Conservation (phyloP, 139 green algal genomes). For the Chlorella sp. region DNA sequence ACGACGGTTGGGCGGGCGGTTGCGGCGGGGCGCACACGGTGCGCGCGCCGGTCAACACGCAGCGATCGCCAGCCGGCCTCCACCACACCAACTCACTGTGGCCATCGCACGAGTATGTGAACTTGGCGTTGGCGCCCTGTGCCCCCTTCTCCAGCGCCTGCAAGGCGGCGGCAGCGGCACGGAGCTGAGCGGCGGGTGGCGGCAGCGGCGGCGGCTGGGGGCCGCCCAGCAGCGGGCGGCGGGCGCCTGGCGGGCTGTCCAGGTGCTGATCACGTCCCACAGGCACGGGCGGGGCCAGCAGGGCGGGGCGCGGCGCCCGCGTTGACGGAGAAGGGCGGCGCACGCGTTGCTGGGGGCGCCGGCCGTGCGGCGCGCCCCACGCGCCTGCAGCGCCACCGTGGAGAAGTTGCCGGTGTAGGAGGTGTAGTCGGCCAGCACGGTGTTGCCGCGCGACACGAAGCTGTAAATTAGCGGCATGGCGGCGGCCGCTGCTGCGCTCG, state of each 20-base stretch:
- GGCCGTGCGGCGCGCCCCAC: background rate
- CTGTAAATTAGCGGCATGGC: constrained; percentile 89
- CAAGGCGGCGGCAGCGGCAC: background rate
- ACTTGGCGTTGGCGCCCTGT: constrained; percentile 63
- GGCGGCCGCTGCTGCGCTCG: background rate
- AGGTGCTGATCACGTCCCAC: too few species aligned
- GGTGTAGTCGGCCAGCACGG: constrained; percentile 93
- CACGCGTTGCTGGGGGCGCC: background rate
- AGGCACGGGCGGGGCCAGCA: too few species aligned
- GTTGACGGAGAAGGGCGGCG: background rate
- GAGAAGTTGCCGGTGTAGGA: constrained; percentile 93
- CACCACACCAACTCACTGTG: constrained; percentile 36
- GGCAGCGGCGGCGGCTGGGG: background rate
- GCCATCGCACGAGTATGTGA: constrained; percentile 69
- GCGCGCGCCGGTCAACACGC: too few species aligned
- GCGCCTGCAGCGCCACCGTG: constrained; percentile 84
- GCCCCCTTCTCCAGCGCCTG: constrained; percentile 65
- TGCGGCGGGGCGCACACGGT: too few species aligned
- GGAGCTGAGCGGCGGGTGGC: background rate
- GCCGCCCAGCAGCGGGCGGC: too few species aligned
- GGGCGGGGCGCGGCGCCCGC: too few species aligned
- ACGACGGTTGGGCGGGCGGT: background rate
- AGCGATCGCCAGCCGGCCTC: background rate
- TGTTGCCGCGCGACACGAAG: constrained; percentile 78
- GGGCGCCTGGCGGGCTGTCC: too few species aligned